Evolutionary conservation across 169 alveolate species (phyloP), one percentile per base, ranked within the genome.

Genomic region (Babesia ovata): DNA sequence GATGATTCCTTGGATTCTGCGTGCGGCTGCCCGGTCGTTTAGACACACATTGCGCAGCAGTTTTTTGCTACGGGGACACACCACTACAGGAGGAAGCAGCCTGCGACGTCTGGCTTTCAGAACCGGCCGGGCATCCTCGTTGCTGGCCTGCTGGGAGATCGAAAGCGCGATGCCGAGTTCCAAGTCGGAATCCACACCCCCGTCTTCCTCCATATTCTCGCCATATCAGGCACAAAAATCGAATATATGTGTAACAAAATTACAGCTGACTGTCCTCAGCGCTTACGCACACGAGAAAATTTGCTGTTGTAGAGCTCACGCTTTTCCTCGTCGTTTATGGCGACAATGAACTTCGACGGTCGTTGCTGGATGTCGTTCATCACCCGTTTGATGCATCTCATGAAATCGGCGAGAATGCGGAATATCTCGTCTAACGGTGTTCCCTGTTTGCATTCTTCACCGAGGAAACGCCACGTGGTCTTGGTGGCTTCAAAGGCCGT

Each of bases 261-360:
- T 66, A n/a, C 16, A 66, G 4, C n/a, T 66, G 28, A 29, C 17
- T 12, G 22, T n/a, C 48, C 44, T 66, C 45, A 70, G 29, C 65
- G 57, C 24, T 65, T 63, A 70, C 57, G 63, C 14, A 66, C 19
- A 19, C 65, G 63, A 67, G 57, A 44, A 39, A 83, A 83, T 53
- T 33, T 61, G 50, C 21, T 63, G 28, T 29, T 50, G 71, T 46
- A 75, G 54, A 67, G 42, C 49, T 63, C 65, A 33, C 76, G 73
- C 58, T 83, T 86, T 13, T 63, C 82, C 13, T 44, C 76, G 46
- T 42, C 61, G 52, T 69, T 73, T 50, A 83, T 50, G 16, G 77
- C 90, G 2, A 83, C 69, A 7, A 83, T 66, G 75, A 29, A 83
- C 65, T 83, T 83, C n/a, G 60, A 28, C 44, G 90, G 90, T 45